Evolutionary conservation across 108 stramenopile genomes (phyloP), one percentile per base, ranked within the genome.

Genomic region (Nannochloropsis granulata): DNA sequence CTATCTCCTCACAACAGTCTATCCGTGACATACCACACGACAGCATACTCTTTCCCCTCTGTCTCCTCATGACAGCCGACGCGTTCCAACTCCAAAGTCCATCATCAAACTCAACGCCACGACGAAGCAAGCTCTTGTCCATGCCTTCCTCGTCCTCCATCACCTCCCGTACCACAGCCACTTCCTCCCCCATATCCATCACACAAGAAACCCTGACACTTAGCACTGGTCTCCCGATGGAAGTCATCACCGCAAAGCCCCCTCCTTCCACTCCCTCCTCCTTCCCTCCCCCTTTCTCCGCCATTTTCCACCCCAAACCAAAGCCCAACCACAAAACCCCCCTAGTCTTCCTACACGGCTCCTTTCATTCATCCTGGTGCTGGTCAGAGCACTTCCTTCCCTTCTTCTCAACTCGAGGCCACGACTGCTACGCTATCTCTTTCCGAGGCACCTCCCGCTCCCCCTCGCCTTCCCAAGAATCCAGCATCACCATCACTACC

Each of bases 331-430:
- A 24, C 21, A 83, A 83, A 43, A 84, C 87, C 34, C 88, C 88
- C 8, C 82, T 89, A 56, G 82, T 89, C 12, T 89, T 89, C 79
- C 82, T 89, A 23, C 88, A 89, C 81, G 88, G 88, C 16, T 89
- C 88, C n/a, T 89, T 84, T 34, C 88, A 89, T 24, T 85, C 82
- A 13, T 84, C 88, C 23, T 89, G 88, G 88, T 89, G 88, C 83
- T 89, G 87, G 87, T 85, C 88, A 12, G 88, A 89, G 87, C 85
- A 87, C 44, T 89, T 85, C 83, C 88, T 89, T 87, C 80, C 87
- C 9, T 89, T 86, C 82, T 83, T 79, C 26, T 23, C 46, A 23
- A n/a, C 78, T 13, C 25, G 5, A 43, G 83, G 88, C n/a, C 86
- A 89, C 82, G 85, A 88, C n/a, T 86, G 85, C 12, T 88, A 85